Evolutionary conservation across 768 basidiomycete genomes (phyloP), one percentile per base, ranked within the genome.

Genomic region (Steccherinum ochraceum): DNA sequence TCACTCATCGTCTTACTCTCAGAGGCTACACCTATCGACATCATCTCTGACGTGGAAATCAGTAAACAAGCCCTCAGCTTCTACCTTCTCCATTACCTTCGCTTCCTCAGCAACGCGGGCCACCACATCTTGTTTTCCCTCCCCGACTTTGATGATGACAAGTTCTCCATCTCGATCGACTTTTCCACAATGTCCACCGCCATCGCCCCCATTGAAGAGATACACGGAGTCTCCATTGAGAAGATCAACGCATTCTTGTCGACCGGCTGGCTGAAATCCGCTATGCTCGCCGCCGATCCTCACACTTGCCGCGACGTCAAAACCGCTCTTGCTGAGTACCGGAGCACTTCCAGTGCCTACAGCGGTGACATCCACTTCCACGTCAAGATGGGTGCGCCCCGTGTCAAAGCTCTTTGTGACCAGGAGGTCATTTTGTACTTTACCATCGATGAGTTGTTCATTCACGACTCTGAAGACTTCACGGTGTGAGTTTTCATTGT

Each of bases 111-210:
- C 13, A 43, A 49, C 16, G 60, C 63, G 1, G 62, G 62, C 0
- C 46, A 53, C 44, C 55, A 66, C 56, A 52, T 58, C 45, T 50
- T 66, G n/a, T 61, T 59, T 49, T 58, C 59, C 4, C 53, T 66
- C 4, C 64, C 65, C n/a, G 60, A 63, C 49, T 64, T 64, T 51
- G 61, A 61, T 19, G 52, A 56, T 44, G 48, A 46, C 46, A 49
- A 49, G 18, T 51, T 50, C 35, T 50, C 35, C 13, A 20, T 53
- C 5, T 24, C 50, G 4, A 53, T 64, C 52, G 60, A 64, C 48
- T 61, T 56, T 40, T 61, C 63, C 5, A 40, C 51, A 18, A 44
- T 49, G 24, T 40, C 30, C 0, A 44, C 35, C 16, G 26, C 16
- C 35, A 24, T 48, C 12, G 19, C 26, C 23, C n/a, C 27, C 20